Base-by-base conservation (phyloP, 2,329 filamentous ascomycete species). In the Ceratocystis destructans region DNA sequence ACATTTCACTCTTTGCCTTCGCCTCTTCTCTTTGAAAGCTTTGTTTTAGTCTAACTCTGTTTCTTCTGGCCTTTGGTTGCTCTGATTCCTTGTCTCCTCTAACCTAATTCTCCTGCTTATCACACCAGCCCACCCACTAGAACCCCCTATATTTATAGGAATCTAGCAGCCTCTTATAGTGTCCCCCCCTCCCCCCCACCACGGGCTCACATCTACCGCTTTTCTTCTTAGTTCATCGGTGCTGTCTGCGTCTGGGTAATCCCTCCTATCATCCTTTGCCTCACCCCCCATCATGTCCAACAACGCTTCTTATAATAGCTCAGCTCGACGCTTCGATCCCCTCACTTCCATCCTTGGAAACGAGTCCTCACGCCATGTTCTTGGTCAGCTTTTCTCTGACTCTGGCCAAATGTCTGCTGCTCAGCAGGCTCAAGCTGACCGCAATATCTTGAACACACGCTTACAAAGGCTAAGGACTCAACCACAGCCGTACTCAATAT, bases 251-350 rank as follows among this genome's bases (percentile, higher is more conserved):
- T 53, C 22, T 53, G 12, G 10, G 12, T 25, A 4, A 22, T 28
- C 5, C 48, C 48, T 25, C 22, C 10, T 7, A 28, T 17, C 48
- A 28, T n/a, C n/a, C 20, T 53, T 31, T 45, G n/a, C 61, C 25
- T 8, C 25, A 31, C 20, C 22, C 28, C 22, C 31, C 64, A 53
- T 65, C 46, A 65, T 65, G 50, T 65, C 50, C 33, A 57, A 50
- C 53, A 44, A 25, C 44, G 33, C 64, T n/a, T 15, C 8, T 17
- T 10, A 59, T 25, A 25, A 25, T 25, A 44, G 22, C 64, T 33
- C 61, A 22, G 17, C n/a, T 44, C 61, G 28, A 63, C 61, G 46
- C 3, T 10, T 22, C n/a, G 15, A 12, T 46, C 44, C 20, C 61
- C 7, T 25, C 55, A 8, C 5, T n/a, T 8, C 15, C 55, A 33